A percentile compares a stretch with the other conserved stretches of the same genome.
phyloP scores from a whole-genome alignment of 257 asterid species.

The Plantago elongata region DNA sequence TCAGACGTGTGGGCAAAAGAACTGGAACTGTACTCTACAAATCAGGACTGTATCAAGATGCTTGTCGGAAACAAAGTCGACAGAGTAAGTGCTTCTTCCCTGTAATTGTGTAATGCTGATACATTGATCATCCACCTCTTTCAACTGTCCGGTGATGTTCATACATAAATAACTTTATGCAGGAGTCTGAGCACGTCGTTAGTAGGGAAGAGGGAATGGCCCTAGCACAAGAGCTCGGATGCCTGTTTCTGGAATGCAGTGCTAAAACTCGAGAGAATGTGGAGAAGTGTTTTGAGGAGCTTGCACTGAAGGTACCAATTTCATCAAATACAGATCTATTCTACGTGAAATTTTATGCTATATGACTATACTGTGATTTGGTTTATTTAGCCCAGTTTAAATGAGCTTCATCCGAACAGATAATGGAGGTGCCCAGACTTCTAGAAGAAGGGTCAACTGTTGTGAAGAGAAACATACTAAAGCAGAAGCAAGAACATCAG shows the following conservation, averaged over 20 bases:
- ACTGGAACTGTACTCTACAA: conserved; percentile 72
- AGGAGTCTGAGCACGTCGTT: conserved; percentile 83
- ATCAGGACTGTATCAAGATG: conserved; percentile 80
- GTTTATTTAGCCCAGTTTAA: background rate
- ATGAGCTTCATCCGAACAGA: conserved; percentile 34
- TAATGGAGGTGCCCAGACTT: conserved; percentile 90
- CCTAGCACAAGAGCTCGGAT: conserved; percentile 75
- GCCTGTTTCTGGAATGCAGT: conserved; percentile 80
- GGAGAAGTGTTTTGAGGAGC: conserved; percentile 74
- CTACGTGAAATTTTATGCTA: background rate
- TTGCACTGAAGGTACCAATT: conserved; percentile 57
- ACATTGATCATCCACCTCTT: background rate
- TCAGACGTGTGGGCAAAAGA: conserved; percentile 92
- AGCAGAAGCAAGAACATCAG: conserved; percentile 69
- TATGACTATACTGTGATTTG: background rate
- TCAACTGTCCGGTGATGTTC: background rate
- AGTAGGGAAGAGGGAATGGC: conserved; percentile 74
- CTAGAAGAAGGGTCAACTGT: conserved; percentile 71
- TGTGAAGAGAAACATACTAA: conserved; percentile 72
- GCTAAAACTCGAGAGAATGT: conserved; percentile 88
- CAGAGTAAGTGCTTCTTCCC: conserved; percentile 44
- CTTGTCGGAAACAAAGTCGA: conserved; percentile 95
- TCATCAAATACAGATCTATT: background rate
- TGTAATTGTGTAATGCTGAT: background rate
- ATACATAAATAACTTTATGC: conserved; percentile 14